Evolutionary conservation across 2,329 filamentous ascomycete genomes (phyloP).

Genomic region (Biscogniauxia sp.): DNA sequence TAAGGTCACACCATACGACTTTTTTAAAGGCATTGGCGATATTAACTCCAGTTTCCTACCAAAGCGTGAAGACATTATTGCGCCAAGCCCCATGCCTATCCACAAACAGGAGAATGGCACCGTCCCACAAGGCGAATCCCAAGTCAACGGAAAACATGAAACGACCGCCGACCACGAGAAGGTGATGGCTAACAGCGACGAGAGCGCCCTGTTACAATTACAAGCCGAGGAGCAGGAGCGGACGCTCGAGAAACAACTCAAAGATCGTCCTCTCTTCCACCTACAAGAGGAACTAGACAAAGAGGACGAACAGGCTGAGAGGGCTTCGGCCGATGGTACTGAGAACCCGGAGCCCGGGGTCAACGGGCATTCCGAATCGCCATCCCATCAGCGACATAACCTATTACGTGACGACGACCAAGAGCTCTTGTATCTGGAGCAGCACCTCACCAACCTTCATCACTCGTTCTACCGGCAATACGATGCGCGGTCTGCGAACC

Average conservation of each 20-base stretch:
- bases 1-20: conserved; percentile 93
- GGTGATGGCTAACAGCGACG: conserved; percentile 23
- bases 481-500: conserved; percentile 55
- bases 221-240: conserved; percentile 86
- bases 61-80: conserved; percentile 61
- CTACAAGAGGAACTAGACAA: conserved; percentile 90
- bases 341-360: conserved; percentile 31
- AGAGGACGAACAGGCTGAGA: conserved; percentile 66
- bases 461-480: conserved; percentile 80
- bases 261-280: conserved; percentile 83
- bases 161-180: conserved; percentile 20
- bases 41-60: conserved; percentile 98
- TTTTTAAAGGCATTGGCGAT: conserved; percentile 96
- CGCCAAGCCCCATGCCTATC: conserved; percentile 23
- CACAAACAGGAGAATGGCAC: conserved; percentile 22
- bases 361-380: conserved; percentile 30
- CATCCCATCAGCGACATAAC: conserved; percentile 59
- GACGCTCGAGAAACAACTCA: conserved; percentile 81
- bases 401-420: conserved; percentile 84
- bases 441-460: conserved; percentile 74
- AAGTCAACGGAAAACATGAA: conserved; percentile 5
- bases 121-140: conserved; percentile 8
- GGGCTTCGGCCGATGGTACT: conserved; percentile 45
- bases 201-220: conserved; percentile 56
- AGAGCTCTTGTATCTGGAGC: conserved; percentile 74